phyloP scores from a whole-genome alignment of 1,284 basidiomycete genomes.

The Trametes sp. region DNA sequence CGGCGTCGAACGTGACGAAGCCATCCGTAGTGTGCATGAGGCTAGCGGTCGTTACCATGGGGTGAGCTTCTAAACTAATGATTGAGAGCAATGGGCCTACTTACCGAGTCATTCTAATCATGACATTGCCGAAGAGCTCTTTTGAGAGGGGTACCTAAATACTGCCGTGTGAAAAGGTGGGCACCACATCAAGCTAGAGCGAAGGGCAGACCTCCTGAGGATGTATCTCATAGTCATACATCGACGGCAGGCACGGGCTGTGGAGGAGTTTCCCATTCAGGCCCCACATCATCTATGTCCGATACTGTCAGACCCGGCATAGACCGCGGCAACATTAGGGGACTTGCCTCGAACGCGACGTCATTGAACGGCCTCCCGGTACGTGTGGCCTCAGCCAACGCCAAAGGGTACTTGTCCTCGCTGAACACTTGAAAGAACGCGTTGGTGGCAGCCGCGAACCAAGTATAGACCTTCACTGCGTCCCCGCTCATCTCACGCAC shows the following conservation, averaged over 20 bases:
- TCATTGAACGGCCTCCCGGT: not conserved
- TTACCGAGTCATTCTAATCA: not conserved
- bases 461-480: constrained; percentile 22
- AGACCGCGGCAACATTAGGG: not conserved
- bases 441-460: constrained; percentile 18
- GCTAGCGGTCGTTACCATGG: not conserved
- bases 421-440: constrained; percentile 9
- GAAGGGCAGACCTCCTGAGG: constrained; percentile 26
- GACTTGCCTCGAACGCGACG: not conserved
- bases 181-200: not conserved
- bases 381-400: not conserved
- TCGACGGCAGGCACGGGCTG: constrained; percentile 29
- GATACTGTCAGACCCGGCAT: no score
- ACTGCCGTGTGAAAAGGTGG: not conserved
- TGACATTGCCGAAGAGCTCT: not conserved
- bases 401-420: constrained; percentile 6
- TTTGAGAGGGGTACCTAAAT: not conserved
- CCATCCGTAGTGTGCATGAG: constrained; percentile 23
- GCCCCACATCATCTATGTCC: constrained; percentile 2
- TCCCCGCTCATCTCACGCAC: constrained; percentile 5
- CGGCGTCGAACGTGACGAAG: constrained; percentile 28
- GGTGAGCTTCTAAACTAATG: not conserved
- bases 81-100: not conserved
- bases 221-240: constrained; percentile 34
- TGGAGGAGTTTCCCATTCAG: constrained; percentile 13